Evolutionary conservation across 768 basidiomycete species (phyloP).

Genomic region (Gymnopilus junonius): DNA sequence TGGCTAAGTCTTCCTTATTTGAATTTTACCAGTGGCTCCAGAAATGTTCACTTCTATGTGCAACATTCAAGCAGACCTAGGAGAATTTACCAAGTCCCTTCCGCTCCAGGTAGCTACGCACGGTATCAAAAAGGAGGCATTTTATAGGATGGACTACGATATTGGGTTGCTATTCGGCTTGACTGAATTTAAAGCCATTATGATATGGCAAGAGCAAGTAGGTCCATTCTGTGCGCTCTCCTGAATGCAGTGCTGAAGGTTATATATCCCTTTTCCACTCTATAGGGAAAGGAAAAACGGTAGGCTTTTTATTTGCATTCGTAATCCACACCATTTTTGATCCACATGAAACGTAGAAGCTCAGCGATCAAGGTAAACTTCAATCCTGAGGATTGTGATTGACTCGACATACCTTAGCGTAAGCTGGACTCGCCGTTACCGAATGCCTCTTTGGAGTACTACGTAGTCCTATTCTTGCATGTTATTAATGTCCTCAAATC

Average conservation of each 20-base stretch:
- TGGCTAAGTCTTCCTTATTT: neutral
- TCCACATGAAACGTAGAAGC: neutral
- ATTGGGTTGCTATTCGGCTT: constrained; percentile 11
- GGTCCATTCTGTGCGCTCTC: neutral
- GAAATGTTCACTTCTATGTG: constrained; percentile 7
- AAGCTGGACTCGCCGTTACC: too few species aligned
- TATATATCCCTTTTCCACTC: neutral
- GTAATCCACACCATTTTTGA: neutral
- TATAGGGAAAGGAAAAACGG: constrained; percentile 13
- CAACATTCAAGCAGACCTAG: constrained; percentile 4
- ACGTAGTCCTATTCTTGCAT: too few species aligned
- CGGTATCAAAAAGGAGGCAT: neutral
- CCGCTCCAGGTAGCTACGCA: neutral
- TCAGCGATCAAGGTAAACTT: constrained; percentile 10
- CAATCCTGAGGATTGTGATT: neutral
- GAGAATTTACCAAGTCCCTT: neutral
- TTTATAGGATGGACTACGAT: constrained; percentile 6
- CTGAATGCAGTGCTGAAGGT: neutral
- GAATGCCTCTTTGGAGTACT: too few species aligned
- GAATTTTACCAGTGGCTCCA: neutral
- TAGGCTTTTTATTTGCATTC: neutral
- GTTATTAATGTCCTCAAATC: too few species aligned
- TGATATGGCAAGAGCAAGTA: constrained; percentile 9
- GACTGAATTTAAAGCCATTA: constrained; percentile 9
- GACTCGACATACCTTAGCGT: too few species aligned